These are phyloP conservation scores for Baeospora myosura DNA, from an alignment of 1,284 basidiomycete genomes.

Conservation along the genomic window DNA sequence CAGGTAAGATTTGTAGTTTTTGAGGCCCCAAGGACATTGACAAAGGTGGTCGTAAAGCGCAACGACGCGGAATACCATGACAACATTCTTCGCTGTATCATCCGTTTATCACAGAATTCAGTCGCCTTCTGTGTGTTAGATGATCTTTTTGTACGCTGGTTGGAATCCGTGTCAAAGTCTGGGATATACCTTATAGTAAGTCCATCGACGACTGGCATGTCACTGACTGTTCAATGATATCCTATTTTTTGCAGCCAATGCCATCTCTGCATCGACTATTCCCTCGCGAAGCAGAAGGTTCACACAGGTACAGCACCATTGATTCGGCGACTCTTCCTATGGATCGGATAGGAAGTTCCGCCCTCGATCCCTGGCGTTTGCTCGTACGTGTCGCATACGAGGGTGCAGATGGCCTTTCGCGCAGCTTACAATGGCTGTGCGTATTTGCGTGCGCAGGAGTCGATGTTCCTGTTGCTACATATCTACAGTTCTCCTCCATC, in stretches of 20 bases:
- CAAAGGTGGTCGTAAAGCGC: too few relatives aligned
- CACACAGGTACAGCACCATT: conserved; percentile 28
- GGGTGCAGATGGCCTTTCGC: conserved; percentile 37
- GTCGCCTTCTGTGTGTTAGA: conserved; percentile 58
- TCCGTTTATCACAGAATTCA: conserved; percentile 45
- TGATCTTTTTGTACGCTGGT: conserved; percentile 57
- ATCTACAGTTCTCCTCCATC: conserved; percentile 38
- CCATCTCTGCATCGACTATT: conserved; percentile 53
- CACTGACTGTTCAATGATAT: not conserved
- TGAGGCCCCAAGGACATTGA: not conserved
- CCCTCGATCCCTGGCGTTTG: conserved; percentile 50
- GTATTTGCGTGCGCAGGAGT: conserved; percentile 63
- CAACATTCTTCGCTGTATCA: conserved; percentile 42
- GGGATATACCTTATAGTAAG: conserved; percentile 32
- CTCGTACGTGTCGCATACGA: conserved; percentile 39
- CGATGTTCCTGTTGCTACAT: conserved; percentile 49
- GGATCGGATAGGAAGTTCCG: conserved; percentile 20
- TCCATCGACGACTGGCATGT: conserved; percentile 11
- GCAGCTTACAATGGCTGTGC: conserved; percentile 57
- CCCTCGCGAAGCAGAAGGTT: conserved; percentile 40
- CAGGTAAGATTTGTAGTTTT: too few relatives aligned
- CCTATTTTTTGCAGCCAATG: conserved; percentile 31
- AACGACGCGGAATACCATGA: conserved; percentile 25
- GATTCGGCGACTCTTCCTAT: conserved; percentile 25
- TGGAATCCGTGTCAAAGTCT: conserved; percentile 38